phyloP scores from a whole-genome alignment of 2,329 filamentous ascomycete species.

The Calonectria fujianensis region DNA sequence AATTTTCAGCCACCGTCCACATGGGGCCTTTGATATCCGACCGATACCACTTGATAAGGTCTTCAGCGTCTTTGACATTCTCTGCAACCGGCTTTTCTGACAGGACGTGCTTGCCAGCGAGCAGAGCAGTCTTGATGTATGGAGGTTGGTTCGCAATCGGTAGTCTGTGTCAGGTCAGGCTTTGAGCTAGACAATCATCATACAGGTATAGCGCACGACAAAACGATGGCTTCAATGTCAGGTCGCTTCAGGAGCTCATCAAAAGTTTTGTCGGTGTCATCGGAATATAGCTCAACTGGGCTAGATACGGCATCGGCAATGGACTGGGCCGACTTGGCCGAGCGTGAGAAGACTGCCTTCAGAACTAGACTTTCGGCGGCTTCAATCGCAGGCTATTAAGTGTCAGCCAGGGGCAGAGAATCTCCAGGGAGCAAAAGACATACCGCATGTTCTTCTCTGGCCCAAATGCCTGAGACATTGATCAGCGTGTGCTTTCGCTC shows the following conservation, averaged over 20 bases:
- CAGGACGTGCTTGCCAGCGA: slow-evolving; percentile 32
- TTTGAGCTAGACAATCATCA: background rate
- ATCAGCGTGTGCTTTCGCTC: background rate
- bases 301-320: slow-evolving; percentile 15
- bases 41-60: slow-evolving; percentile 34
- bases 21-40: slow-evolving; percentile 24
- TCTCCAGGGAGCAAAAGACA: background rate
- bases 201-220: slow-evolving; percentile 2
- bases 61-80: slow-evolving; percentile 5
- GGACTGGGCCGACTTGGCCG: slow-evolving; percentile 19
- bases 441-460: background rate
- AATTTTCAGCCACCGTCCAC: slow-evolving; percentile 43
- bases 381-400: slow-evolving; percentile 13
- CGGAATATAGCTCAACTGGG: slow-evolving; percentile 22
- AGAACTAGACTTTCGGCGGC: slow-evolving; percentile 5
- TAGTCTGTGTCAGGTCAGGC: background rate
- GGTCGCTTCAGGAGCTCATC: slow-evolving; percentile 24
- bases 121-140: slow-evolving; percentile 25
- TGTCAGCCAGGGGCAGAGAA: background rate
- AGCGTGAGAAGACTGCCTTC: slow-evolving; percentile 27
- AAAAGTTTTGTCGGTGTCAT: background rate
- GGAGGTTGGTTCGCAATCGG: slow-evolving; percentile 24
- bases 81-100: slow-evolving; percentile 32
- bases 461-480: background rate
- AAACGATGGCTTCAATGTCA: slow-evolving; percentile 30